Evolutionary conservation across 1,139 yeast species (phyloP).

Genomic region (Debaryomyces sp.): DNA sequence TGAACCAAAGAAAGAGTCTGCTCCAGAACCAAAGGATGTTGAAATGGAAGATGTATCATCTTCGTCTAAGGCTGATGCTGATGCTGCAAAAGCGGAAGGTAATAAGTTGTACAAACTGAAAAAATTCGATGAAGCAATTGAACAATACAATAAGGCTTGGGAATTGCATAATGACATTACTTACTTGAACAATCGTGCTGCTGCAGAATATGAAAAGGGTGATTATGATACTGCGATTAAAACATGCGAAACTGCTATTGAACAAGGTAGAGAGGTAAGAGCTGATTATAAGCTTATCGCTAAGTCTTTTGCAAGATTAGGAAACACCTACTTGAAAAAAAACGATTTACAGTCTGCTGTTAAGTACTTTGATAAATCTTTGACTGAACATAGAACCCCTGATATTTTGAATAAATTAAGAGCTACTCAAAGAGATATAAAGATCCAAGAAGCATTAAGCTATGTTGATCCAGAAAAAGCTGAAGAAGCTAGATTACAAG

Average conservation of each 20-base stretch:
- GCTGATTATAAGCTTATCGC: conserved; percentile 93
- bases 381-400: conserved; percentile 97
- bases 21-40: conserved; percentile 31
- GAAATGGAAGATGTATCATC: conserved; percentile 32
- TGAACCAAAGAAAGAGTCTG: conserved; percentile 20
- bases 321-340: conserved; percentile 76
- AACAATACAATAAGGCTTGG: conserved; percentile 85
- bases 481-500: conserved; percentile 91
- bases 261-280: conserved; percentile 84
- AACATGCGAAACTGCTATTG: conserved; percentile 83
- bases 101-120: conserved; percentile 83
- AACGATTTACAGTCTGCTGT: conserved; percentile 75
- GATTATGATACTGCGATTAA: conserved; percentile 82
- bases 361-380: conserved; percentile 80
- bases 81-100: conserved; percentile 81
- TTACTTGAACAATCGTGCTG: conserved; percentile 93
- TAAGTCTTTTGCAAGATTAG: conserved; percentile 90
- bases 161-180: conserved; percentile 82
- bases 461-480: conserved; percentile 91
- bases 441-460: conserved; percentile 71
- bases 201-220: conserved; percentile 96
- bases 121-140: conserved; percentile 92
- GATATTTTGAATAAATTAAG: conserved; percentile 89
- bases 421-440: conserved; percentile 82
- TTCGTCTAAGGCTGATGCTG: conserved; percentile 59